A percentile compares a stretch with the other conserved stretches of the same genome.
phyloP scores from a whole-genome alignment of 768 basidiomycete genomes.

The Leccinum subgranulosum region DNA sequence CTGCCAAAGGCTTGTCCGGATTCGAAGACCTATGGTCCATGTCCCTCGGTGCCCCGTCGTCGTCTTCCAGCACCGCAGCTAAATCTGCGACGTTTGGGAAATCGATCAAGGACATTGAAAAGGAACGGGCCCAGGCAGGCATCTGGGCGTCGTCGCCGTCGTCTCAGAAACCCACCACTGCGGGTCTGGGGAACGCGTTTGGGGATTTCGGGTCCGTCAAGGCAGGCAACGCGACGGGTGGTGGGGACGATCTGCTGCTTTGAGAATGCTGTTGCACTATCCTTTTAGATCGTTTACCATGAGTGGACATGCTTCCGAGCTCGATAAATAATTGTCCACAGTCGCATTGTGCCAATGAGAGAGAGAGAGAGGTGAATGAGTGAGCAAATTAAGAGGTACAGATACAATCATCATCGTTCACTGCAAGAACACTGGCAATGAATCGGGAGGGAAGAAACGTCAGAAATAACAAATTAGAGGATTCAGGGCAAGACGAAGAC shows the following conservation, averaged over 20 bases:
- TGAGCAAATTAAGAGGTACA: conserved; percentile 35
- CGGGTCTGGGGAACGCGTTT: conserved; percentile 23
- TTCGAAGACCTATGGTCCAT: conserved; percentile 92
- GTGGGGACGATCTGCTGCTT: conserved; percentile 43
- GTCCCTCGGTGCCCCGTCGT: conserved; percentile 53
- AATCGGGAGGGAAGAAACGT: conserved; percentile 10
- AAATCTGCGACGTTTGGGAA: conserved; percentile 49
- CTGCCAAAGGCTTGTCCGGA: conserved; percentile 45
- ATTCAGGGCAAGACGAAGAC: conserved; percentile 10
- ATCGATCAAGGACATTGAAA: conserved; percentile 86
- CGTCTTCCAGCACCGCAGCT: conserved; percentile 25
- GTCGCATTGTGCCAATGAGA: conserved; percentile 22
- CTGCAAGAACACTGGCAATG: conserved; percentile 28
- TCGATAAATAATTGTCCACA: conserved; percentile 17
- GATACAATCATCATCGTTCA: conserved; percentile 39
- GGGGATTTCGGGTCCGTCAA: conserved; percentile 34
- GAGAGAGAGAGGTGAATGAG: conserved; percentile 12
- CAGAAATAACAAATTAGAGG: conserved; percentile 21
- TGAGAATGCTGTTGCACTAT: conserved; percentile 20
- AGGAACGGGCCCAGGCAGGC: conserved; percentile 77
- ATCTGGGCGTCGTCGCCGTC: conserved; percentile 69
- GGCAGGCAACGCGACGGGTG: conserved; percentile 18
- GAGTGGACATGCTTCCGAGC: background rate
- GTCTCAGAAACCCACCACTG: conserved; percentile 22
- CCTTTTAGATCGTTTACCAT: conserved; percentile 2